Evolutionary conservation across 2,329 filamentous ascomycete genomes (phyloP).

Genomic region (Epichloe glyceriae): DNA sequence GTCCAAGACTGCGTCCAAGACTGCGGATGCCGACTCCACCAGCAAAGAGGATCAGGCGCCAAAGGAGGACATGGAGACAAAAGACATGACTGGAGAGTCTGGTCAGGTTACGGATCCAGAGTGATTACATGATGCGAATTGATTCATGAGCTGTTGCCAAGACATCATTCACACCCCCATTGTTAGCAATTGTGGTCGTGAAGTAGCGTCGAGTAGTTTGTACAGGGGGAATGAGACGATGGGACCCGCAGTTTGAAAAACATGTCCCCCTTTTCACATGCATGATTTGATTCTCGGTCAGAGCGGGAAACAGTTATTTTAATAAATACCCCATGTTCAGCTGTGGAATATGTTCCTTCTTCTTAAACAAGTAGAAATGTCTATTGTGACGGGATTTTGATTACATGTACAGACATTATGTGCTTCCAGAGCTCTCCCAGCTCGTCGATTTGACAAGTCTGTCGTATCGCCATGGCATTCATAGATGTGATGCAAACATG

Average conservation of each 20-base stretch:
- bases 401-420: too few relatives aligned
- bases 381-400: too few relatives aligned
- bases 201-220: neutral
- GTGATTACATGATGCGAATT: neutral
- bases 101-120: constrained; percentile 4
- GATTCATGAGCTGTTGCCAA: neutral
- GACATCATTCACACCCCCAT: neutral
- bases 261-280: neutral
- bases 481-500: neutral
- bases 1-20: neutral
- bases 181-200: neutral
- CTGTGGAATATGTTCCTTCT: too few relatives aligned
- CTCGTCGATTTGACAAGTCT: neutral
- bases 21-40: neutral
- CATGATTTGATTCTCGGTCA: neutral
- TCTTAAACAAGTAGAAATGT: too few relatives aligned
- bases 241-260: neutral
- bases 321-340: too few relatives aligned
- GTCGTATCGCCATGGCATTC: neutral
- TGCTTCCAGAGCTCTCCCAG: neutral
- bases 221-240: neutral
- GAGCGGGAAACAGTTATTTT: accelerated
- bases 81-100: constrained; percentile 4
- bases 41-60: neutral
- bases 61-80: neutral